Conservation (phyloP, 352 stramenopile genomes). For the Elongisporangium anandrum region DNA sequence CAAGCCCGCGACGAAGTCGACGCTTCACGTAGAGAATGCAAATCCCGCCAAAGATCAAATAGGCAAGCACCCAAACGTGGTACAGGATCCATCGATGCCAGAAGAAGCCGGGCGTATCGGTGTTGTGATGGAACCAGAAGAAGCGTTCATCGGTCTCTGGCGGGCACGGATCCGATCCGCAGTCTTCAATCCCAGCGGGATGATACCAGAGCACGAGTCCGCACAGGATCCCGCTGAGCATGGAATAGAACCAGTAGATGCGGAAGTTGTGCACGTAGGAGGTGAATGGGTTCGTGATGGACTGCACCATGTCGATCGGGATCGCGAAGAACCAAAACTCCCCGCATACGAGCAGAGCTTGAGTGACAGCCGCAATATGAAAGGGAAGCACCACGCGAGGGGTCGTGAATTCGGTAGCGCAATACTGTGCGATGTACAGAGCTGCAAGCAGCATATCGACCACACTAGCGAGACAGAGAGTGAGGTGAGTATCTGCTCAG, state of each 20-base stretch:
- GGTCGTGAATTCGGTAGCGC: slow-evolving; percentile 51
- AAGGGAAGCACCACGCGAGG: slow-evolving; percentile 52
- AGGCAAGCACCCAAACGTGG: slow-evolving; percentile 73
- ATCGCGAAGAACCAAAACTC: slow-evolving; percentile 91
- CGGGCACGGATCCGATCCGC: neutral
- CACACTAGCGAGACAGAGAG: slow-evolving; percentile 15
- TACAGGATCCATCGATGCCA: slow-evolving; percentile 83
- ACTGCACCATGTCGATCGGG: slow-evolving; percentile 86
- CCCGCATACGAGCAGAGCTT: slow-evolving; percentile 74
- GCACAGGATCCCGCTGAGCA: slow-evolving; percentile 64
- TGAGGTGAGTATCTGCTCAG: neutral
- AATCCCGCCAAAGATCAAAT: slow-evolving; percentile 65
- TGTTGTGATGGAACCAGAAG: slow-evolving; percentile 85
- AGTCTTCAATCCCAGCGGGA: neutral
- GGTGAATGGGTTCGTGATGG: slow-evolving; percentile 87
- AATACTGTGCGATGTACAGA: slow-evolving; percentile 79
- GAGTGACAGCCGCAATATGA: slow-evolving; percentile 56
- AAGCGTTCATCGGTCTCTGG: slow-evolving; percentile 30
- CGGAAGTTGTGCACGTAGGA: slow-evolving; percentile 82
- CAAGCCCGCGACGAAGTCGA: slow-evolving; percentile 65
- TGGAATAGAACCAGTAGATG: slow-evolving; percentile 82
- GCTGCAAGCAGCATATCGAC: slow-evolving; percentile 68
- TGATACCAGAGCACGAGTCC: slow-evolving; percentile 57
- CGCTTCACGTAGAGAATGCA: slow-evolving; percentile 77
- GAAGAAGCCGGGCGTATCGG: slow-evolving; percentile 68